Evolutionary conservation across 75 land plant genomes (phyloP), one percentile per base, ranked within the genome.

Genomic region (Pinus taeda): DNA sequence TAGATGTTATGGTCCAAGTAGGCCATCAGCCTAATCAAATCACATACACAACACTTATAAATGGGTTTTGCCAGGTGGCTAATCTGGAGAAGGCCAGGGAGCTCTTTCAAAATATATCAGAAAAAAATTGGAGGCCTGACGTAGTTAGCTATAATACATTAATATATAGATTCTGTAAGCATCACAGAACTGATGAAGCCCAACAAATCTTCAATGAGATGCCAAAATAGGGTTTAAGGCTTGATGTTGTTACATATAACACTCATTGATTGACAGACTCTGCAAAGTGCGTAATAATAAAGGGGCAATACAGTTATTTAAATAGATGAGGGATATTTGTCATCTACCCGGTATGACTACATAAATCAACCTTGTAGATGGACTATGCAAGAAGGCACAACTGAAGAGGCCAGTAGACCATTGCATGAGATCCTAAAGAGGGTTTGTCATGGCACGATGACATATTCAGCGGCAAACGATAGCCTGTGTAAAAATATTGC

Each of bases 191-290:
- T 1, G 71, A 75, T 42, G 74, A 76, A 42, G 83, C 79, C 18
- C 62, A 58, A 42, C 56, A 57, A 22, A 63, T 81, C 22, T 56
- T 83, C 60, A 39, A 75, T 26, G 74, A 83, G 26, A 79, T 83
- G 85, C 33, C 57, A 71, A 59, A 66, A 33, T 63, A 74, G 60
- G 84, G 81, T 8, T 79, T 67, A 30, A 62, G 42, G 17, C 81
- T 81, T 6, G 79, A 78, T 66, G 75, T 78, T 64, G 53, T 82
- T 56, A 78, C 81, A 33, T 82, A 67, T 49, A 79, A 74, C 42
- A 74, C 42, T 63, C 75, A n/a, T 66, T 78, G 22, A 64, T 78
- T 73, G 69, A 64, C 45, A 85, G 84, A 3, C 57, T 91, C 37
- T 60, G 71, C 53, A 57, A 59, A 26, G 33, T 7, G 60, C 84